A percentile compares a stretch with the other conserved stretches of the same genome.
Conservation (phyloP, 176 grass and related monocot genomes). For the Eragrostis nindensis region DNA sequence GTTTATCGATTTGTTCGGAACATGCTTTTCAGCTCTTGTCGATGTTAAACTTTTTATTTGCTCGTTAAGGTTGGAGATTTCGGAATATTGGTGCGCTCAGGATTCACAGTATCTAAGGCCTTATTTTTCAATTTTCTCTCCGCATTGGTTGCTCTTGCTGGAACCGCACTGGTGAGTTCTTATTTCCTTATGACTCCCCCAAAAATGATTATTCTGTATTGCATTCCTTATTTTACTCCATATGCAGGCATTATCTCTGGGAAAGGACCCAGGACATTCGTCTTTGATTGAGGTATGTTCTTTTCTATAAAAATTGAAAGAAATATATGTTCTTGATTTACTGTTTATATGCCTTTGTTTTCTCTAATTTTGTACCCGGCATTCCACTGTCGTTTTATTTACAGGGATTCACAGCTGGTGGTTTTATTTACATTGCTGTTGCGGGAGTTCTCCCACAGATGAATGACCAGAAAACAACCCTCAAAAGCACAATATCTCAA, state of each 20-base stretch:
- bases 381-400: constrained; percentile 2
- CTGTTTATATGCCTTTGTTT: not conserved
- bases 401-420: constrained; percentile 97
- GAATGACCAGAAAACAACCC: constrained; percentile 83
- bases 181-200: not conserved
- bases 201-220: constrained; percentile 1
- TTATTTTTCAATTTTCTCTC: constrained; percentile 96
- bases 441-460: constrained; percentile 90
- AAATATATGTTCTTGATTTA: not conserved
- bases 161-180: constrained; percentile 90
- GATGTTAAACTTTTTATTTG: constrained; percentile 2
- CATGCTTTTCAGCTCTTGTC: constrained; percentile 17
- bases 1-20: constrained; percentile 4
- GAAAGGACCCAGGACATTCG: constrained; percentile 95
- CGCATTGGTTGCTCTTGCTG: constrained; percentile 83
- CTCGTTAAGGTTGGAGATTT: constrained; percentile 90
- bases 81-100: constrained; percentile 92
- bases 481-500: constrained; percentile 65
- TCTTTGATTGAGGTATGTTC: constrained; percentile 83
- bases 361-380: not conserved
- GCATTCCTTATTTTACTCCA: not conserved
- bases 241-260: constrained; percentile 78
- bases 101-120: constrained; percentile 88
- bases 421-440: constrained; percentile 99
- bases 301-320: not conserved